Base-by-base conservation (phyloP, 805 yeast species). In the Diddensiella santjacobensis region DNA sequence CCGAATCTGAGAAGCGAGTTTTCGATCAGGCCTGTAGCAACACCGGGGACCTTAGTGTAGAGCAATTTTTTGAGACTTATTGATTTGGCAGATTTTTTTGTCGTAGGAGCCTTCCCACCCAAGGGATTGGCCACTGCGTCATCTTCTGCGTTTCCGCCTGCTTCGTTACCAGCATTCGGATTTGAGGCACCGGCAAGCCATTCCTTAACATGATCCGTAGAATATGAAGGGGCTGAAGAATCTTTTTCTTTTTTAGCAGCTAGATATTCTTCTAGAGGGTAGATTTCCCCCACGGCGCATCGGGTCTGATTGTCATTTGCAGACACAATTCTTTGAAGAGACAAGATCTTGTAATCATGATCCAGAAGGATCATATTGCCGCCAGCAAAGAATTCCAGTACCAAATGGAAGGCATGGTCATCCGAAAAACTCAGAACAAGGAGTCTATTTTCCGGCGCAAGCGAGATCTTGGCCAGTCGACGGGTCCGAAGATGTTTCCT, bases 351-450 rank as follows among this genome's bases (percentile, higher is more conserved):
- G 51, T 72, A 65, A 18, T 82, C 75, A 23, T 79, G 74, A 64
- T 91, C 95, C 52, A 91, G 71, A 18, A 91, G 71, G 17, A 91
- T 70, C 47, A 91, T 78, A 62, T 91, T 91, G 22, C 99, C 99
- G 2, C 96, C 96, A 62, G 96, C 86, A 70, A 90, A 91, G 60
- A 91, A 91, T 65, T 91, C 99, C 45, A 91, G 66, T 0, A 87
- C 96, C 54, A 91, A 69, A 57, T 85, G 83, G 55, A 61, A 67
- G 60, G 69, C 81, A 45, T 78, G 59, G 1, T 96, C 96, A 58
- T 87, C 96, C 40, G 90, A 81, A 67, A 91, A 91, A 51, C 87
- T 81, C 40, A 91, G 65, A 0, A 89, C 95, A 39, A 87, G 71
- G n/a, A 87, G 79, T 64, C 98, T 75, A 62, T 89, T 96, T 58